A percentile compares a stretch with the other conserved stretches of the same genome.
Conservation (phyloP, 2,329 filamentous ascomycete species). For the Fusarium nematophilum region DNA sequence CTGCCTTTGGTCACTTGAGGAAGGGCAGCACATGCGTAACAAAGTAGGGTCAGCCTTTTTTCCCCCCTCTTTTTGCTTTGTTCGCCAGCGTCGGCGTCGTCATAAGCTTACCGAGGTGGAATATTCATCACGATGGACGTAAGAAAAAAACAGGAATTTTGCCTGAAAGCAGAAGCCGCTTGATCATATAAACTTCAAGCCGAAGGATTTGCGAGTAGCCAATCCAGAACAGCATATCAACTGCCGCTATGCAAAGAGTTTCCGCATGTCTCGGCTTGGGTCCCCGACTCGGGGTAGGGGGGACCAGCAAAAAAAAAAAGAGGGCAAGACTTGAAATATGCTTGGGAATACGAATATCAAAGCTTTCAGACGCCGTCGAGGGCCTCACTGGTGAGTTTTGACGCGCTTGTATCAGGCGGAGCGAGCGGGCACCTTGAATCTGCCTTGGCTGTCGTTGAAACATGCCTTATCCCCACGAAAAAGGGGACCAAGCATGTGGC, state of each 20-base stretch:
- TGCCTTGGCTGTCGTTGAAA: constrained; percentile 8
- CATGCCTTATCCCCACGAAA: neutral
- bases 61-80: too few relatives aligned
- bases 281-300: too few relatives aligned
- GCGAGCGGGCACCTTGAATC: neutral
- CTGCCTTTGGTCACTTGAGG: neutral
- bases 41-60: too few relatives aligned
- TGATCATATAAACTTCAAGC: constrained; percentile 1
- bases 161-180: neutral
- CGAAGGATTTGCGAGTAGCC: neutral
- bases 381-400: too few relatives aligned
- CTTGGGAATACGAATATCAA: too few relatives aligned
- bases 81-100: too few relatives aligned
- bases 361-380: too few relatives aligned
- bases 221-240: neutral
- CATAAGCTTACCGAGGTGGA: neutral
- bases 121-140: neutral
- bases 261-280: too few relatives aligned
- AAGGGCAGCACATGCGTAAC: too few relatives aligned
- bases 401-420: neutral
- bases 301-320: neutral
- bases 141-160: constrained; percentile 1
- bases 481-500: neutral
- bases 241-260: neutral
- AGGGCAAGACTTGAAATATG: too few relatives aligned